phyloP scores from a whole-genome alignment of 129 eudicot genomes.

The Smallanthus sonchifolius region DNA sequence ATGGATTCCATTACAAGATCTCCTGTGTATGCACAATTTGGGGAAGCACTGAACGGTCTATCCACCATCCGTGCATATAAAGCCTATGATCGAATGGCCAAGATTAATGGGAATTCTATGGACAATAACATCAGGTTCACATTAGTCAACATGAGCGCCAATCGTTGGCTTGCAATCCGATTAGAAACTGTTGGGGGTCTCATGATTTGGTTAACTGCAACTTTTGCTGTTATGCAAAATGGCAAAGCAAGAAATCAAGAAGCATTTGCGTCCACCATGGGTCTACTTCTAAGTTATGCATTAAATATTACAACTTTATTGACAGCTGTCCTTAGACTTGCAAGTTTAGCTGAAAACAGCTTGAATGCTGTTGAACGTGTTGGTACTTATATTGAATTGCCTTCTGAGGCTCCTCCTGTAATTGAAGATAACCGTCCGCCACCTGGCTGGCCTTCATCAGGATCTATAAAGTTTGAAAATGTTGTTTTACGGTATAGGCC shows the following conservation, averaged over 20 bases:
- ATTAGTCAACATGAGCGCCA: conserved; percentile 73
- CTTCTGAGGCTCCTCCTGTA: conserved; percentile 75
- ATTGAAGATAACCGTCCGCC: conserved; percentile 74
- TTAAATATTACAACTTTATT: conserved; percentile 73
- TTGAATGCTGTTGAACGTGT: conserved; percentile 89
- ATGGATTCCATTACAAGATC: conserved; percentile 83
- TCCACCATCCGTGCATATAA: conserved; percentile 90
- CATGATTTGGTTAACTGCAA: conserved; percentile 95
- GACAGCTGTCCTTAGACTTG: conserved; percentile 70
- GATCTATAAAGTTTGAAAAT: conserved; percentile 70
- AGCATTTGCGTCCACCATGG: conserved; percentile 96
- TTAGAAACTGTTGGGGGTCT: conserved; percentile 85
- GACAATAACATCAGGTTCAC: conserved; percentile 90
- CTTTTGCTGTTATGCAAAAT: conserved; percentile 92
- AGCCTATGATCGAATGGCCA: conserved; percentile 88
- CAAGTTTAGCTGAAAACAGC: conserved; percentile 93
- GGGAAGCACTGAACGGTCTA: conserved; percentile 92
- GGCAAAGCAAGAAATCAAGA: conserved; percentile 72
- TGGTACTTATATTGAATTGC: conserved; percentile 86
- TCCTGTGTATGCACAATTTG: conserved; percentile 98
- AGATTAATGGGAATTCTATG: conserved; percentile 81
- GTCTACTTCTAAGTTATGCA: conserved; percentile 86
- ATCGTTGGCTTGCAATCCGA: conserved; percentile 94
- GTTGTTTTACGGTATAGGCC: conserved; percentile 88
- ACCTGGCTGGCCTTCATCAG: conserved; percentile 90